Evolutionary conservation across 495 filamentous ascomycete genomes (phyloP).

Genomic region (Podospora appendiculata): DNA sequence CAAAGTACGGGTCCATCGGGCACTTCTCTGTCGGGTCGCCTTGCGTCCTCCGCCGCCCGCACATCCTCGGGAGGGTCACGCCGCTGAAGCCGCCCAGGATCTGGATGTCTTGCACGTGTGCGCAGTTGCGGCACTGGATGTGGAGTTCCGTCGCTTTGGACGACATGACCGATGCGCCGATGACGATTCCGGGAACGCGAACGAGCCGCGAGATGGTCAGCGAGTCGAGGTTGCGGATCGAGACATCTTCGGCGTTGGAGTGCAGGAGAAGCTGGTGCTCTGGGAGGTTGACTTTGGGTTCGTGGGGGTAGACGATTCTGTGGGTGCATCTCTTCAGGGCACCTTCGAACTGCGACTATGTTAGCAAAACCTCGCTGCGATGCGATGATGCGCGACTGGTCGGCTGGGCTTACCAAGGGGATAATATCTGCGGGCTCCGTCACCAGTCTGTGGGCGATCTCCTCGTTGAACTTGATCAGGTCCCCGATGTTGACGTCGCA

Average conservation of each 20-base stretch:
- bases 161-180: constrained; percentile 92
- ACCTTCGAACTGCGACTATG: constrained; percentile 64
- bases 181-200: constrained; percentile 93
- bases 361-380: not conserved
- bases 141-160: constrained; percentile 85
- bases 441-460: constrained; percentile 83
- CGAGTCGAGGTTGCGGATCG: constrained; percentile 90
- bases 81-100: constrained; percentile 82
- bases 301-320: constrained; percentile 74
- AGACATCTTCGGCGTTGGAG: constrained; percentile 80
- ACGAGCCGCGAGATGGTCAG: constrained; percentile 92
- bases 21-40: constrained; percentile 61
- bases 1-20: constrained; percentile 90
- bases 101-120: constrained; percentile 59
- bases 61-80: constrained; percentile 72
- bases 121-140: constrained; percentile 86
- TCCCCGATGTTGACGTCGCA: constrained; percentile 97
- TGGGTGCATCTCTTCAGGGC: constrained; percentile 88
- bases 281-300: constrained; percentile 62
- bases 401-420: constrained; percentile 57
- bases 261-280: constrained; percentile 95
- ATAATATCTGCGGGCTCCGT: constrained; percentile 91
- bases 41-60: constrained; percentile 50
- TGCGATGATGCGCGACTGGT: not conserved
- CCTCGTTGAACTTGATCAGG: constrained; percentile 93